phyloP scores from a whole-genome alignment of 2,329 filamentous ascomycete species.

The Boeremia exigua region DNA sequence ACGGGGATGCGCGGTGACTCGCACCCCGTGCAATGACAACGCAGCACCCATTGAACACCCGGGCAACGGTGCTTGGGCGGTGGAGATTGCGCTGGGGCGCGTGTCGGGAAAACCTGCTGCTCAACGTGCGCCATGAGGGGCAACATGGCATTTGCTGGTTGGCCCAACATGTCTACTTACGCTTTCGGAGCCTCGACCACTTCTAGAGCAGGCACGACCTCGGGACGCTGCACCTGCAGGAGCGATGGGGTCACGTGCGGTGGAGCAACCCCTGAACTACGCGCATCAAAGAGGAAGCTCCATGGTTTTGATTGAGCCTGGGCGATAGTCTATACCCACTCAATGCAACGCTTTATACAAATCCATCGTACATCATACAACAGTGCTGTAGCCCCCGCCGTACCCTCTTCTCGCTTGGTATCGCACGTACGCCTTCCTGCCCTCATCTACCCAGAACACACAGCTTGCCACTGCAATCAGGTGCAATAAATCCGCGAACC shows the following conservation, averaged over 20 bases:
- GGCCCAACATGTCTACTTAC: conserved; percentile 7
- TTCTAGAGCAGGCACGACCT: background rate
- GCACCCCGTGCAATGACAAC: conserved; percentile 9
- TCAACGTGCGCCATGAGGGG: conserved; percentile 1
- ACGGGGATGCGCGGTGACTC: conserved; percentile 6
- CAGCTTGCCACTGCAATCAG: conserved; percentile 79
- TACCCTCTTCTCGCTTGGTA: conserved; percentile 46
- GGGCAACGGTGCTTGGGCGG: conserved; percentile 9
- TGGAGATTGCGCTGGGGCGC: conserved; percentile 7
- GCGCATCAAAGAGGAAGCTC: background rate
- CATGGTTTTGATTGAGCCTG: background rate
- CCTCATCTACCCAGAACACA: conserved; percentile 95
- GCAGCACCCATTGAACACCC: conserved; percentile 12
- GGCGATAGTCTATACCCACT: conserved; percentile 6
- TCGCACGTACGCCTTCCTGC: conserved; percentile 71
- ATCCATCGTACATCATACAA: conserved; percentile 38
- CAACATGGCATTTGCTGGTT: conserved; percentile 2
- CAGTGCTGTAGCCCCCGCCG: conserved; percentile 47
- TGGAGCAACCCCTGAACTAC: conserved; percentile 5
- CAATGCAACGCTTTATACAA: conserved; percentile 7
- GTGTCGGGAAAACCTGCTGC: conserved; percentile 3
- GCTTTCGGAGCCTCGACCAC: conserved; percentile 11
- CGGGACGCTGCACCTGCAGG: conserved; percentile 7
- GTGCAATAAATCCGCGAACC: conserved; percentile 73
- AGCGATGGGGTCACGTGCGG: background rate